These are phyloP conservation scores for Globisporangium carolinianum DNA, from an alignment of 352 stramenopile species.

Conservation along the genomic window DNA sequence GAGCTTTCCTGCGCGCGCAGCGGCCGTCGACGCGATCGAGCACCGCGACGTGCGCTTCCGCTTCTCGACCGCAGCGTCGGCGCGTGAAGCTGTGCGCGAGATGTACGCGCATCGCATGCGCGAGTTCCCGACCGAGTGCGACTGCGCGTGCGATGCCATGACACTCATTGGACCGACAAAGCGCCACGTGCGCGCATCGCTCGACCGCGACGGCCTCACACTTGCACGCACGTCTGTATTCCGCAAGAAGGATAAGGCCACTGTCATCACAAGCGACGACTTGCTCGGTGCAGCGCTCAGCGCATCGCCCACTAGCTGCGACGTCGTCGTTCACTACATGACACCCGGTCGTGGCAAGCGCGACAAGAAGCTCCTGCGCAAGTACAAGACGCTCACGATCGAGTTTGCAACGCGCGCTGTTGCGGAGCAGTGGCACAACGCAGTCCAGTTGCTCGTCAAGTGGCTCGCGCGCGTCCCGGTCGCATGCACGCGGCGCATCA, in stretches of 20 bases:
- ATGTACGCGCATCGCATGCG: conserved; percentile 56
- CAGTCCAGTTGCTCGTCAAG: conserved; percentile 52
- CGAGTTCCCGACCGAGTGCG: conserved; percentile 47
- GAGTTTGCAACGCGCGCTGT: conserved; percentile 24
- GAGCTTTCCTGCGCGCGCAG: conserved; percentile 48
- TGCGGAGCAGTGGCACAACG: conserved; percentile 25
- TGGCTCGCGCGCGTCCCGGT: conserved; percentile 66
- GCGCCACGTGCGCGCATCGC: conserved; percentile 37
- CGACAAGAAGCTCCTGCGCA: conserved; percentile 47
- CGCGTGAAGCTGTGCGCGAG: conserved; percentile 55
- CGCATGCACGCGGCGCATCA: conserved; percentile 43
- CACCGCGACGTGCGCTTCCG: conserved; percentile 49
- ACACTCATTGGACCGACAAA: conserved; percentile 45
- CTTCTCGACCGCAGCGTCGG: conserved; percentile 49
- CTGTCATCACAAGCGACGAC: conserved; percentile 47
- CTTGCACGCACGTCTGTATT: conserved; percentile 51
- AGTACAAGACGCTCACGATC: conserved; percentile 36
- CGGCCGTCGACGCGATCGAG: conserved; percentile 50
- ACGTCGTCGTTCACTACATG: conserved; percentile 62
- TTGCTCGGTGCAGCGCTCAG: conserved; percentile 28
- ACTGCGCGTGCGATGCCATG: conserved; percentile 21
- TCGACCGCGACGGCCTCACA: conserved; percentile 51
- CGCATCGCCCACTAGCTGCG: neutral
- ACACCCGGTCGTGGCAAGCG: conserved; percentile 38
- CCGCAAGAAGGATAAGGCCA: conserved; percentile 48